Percentiles rank a stretch among this genome's conserved stretches.
phyloP scores from a whole-genome alignment of 164 flowering plant species.

The Kingdonia uniflora region DNA sequence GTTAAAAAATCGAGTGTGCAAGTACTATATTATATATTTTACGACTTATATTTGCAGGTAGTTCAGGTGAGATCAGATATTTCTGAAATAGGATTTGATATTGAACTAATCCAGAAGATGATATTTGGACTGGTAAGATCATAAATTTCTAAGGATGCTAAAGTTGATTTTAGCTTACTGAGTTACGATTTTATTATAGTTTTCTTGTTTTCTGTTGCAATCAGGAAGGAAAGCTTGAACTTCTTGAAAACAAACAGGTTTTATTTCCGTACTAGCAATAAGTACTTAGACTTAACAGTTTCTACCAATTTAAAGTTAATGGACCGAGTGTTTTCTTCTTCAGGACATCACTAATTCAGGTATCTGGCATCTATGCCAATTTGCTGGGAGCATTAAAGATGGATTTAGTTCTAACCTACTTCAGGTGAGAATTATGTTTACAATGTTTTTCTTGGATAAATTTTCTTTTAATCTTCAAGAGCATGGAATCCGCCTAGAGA shows the following conservation, averaged over 20 bases:
- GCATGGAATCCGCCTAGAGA: too few relatives aligned
- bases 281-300: background rate
- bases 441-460: background rate
- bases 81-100: constrained; percentile 50
- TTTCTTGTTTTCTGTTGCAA: constrained; percentile 6
- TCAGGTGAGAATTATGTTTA: constrained; percentile 31
- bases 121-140: constrained; percentile 47
- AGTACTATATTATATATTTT: background rate
- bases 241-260: constrained; percentile 68
- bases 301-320: background rate
- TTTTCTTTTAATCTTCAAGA: too few relatives aligned
- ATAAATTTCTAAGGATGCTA: background rate
- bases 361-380: constrained; percentile 65
- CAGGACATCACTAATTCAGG: constrained; percentile 73
- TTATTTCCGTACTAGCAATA: background rate
- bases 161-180: background rate
- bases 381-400: constrained; percentile 43
- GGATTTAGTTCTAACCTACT: constrained; percentile 23
- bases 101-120: constrained; percentile 42
- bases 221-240: constrained; percentile 70
- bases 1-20: background rate
- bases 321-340: background rate
- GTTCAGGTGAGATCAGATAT: constrained; percentile 38
- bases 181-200: constrained; percentile 1
- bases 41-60: constrained; percentile 30